phyloP scores from a whole-genome alignment of 441 rosid species.

The Melastoma candidum region DNA sequence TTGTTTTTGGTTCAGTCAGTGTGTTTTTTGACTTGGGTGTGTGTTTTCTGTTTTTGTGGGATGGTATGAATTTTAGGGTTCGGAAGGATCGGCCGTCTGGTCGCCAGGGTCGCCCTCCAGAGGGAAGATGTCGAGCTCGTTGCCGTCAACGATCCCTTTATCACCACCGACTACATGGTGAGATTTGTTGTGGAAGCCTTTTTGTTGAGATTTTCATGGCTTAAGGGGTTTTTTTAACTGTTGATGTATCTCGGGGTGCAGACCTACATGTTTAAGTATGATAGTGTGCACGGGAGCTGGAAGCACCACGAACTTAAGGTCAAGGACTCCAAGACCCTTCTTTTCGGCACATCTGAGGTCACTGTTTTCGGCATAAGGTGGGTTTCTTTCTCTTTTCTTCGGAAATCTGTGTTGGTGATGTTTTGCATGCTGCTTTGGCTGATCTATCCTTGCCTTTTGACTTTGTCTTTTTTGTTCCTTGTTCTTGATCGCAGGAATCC shows the following conservation, averaged over 20 bases:
- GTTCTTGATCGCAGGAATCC: slow-evolving; percentile 36
- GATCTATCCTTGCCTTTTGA: neutral
- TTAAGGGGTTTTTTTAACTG: neutral
- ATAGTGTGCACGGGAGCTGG: slow-evolving; percentile 76
- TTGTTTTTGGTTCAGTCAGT: neutral
- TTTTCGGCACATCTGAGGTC: slow-evolving; percentile 54
- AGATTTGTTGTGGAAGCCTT: neutral
- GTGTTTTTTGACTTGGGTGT: neutral
- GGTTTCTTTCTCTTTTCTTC: neutral
- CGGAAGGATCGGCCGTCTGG: slow-evolving; percentile 75
- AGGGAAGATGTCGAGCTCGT: slow-evolving; percentile 70
- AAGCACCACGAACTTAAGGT: slow-evolving; percentile 61
- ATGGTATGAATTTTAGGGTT: slow-evolving; percentile 28
- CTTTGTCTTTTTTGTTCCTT: neutral
- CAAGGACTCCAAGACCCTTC: slow-evolving; percentile 60
- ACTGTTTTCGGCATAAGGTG: slow-evolving; percentile 57
- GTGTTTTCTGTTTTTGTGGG: neutral
- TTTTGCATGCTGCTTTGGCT: neutral
- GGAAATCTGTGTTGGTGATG: neutral
- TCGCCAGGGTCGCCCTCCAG: slow-evolving; percentile 60
- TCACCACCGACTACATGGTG: slow-evolving; percentile 63
- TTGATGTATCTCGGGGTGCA: slow-evolving; percentile 17
- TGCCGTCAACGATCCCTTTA: slow-evolving; percentile 72
- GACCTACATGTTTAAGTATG: slow-evolving; percentile 81
- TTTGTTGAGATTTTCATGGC: neutral